These are phyloP conservation scores for Eucalyptus albens DNA, from an alignment of 345 rosid genomes.

Conservation along the genomic window DNA sequence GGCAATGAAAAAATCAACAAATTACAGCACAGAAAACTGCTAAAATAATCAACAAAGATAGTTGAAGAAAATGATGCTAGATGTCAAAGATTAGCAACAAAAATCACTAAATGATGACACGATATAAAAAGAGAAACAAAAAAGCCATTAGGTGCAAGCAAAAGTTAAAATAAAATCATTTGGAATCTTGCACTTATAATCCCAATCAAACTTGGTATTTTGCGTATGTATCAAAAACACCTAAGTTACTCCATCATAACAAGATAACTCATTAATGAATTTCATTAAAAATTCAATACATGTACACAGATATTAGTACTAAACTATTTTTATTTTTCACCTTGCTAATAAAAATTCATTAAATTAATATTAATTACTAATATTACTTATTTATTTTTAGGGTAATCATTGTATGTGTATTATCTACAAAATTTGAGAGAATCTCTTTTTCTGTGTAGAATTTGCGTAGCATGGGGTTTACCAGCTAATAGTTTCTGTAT, in stretches of 20 bases:
- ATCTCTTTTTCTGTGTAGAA: too few species aligned
- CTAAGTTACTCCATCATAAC: neutral
- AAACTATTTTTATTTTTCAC: too few species aligned
- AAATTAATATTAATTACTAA: neutral
- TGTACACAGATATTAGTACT: neutral
- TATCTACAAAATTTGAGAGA: too few species aligned
- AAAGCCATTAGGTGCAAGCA: neutral
- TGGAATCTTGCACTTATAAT: too few species aligned
- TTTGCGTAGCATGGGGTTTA: too few species aligned
- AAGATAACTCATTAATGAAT: neutral
- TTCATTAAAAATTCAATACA: neutral
- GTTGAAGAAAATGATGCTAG: neutral
- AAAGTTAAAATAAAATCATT: too few species aligned
- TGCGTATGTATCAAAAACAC: neutral
- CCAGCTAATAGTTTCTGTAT: too few species aligned
- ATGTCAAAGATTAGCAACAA: neutral
- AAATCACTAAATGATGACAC: neutral
- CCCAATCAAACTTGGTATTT: too few species aligned
- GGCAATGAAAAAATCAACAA: too few species aligned
- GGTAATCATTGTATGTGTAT: neutral
- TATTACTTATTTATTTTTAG: too few species aligned
- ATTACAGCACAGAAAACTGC: too few species aligned
- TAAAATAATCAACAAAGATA: too few species aligned
- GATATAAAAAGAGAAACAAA: neutral
- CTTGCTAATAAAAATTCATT: neutral